Percentiles rank a stretch among this genome's conserved stretches.
These are phyloP conservation scores for Chrysochromulina tobinii DNA, from an alignment of 78 protist genomes.

Conservation along the genomic window DNA sequence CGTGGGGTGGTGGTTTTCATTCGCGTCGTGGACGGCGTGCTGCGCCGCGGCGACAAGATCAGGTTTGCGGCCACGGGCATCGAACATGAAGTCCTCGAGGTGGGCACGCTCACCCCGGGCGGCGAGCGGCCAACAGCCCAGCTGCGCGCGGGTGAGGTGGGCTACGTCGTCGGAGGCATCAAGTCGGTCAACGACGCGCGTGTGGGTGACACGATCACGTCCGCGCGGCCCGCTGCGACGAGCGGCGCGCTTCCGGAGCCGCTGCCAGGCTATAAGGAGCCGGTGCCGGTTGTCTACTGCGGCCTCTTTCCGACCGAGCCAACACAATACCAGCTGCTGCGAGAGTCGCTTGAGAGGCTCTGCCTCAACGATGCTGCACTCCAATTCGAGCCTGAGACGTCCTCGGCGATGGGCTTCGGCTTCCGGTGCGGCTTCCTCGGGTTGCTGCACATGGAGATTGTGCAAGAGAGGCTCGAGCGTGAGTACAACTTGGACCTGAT, in stretches of 20 bases:
- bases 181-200: conserved; percentile 66
- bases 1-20: conserved; percentile 81
- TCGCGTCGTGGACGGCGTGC: conserved; percentile 63
- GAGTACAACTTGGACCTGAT: conserved; percentile 51
- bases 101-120: conserved; percentile 22
- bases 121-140: background rate
- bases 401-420: background rate
- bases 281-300: conserved; percentile 25
- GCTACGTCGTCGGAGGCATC: conserved; percentile 57
- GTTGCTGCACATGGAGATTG: conserved; percentile 88
- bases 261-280: background rate
- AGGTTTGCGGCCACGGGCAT: background rate
- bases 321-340: too few relatives aligned
- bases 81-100: background rate
- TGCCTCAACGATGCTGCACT: background rate
- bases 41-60: conserved; percentile 50
- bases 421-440: conserved; percentile 90
- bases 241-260: too few relatives aligned
- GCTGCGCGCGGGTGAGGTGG: conserved; percentile 53
- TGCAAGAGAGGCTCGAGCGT: background rate
- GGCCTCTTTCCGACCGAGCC: conserved; percentile 25
- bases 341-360: background rate
- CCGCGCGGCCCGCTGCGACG: background rate
- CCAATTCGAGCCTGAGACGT: background rate
- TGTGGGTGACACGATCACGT: conserved; percentile 84